Percentiles rank a stretch among this genome's conserved stretches.
phyloP scores from a whole-genome alignment of 2,329 filamentous ascomycete species.

The Bipolaris gigantea region DNA sequence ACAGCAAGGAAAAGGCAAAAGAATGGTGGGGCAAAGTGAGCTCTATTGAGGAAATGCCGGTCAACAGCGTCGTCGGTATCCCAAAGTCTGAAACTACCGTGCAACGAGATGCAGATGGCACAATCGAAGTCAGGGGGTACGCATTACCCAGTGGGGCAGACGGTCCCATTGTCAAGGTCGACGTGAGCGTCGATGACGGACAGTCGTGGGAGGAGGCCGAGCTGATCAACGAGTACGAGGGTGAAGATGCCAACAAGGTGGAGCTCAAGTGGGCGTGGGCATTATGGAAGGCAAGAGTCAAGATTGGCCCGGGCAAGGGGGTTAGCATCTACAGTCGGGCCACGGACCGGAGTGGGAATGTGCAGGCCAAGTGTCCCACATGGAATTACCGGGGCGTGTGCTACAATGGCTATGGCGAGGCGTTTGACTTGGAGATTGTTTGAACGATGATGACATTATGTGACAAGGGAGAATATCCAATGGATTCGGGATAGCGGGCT shows the following conservation, averaged over 20 bases:
- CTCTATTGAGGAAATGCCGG: constrained; percentile 58
- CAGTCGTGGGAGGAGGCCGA: constrained; percentile 55
- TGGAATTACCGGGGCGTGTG: constrained; percentile 64
- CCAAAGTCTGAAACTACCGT: constrained; percentile 53
- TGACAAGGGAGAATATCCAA: not conserved
- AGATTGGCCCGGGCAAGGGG: constrained; percentile 46
- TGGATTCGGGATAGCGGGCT: not conserved
- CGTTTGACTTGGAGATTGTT: constrained; percentile 52
- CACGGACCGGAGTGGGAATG: constrained; percentile 57
- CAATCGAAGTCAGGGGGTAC: constrained; percentile 57
- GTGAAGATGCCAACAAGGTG: constrained; percentile 17
- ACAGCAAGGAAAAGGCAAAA: constrained; percentile 53
- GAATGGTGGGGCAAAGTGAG: constrained; percentile 56
- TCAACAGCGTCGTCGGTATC: constrained; percentile 58
- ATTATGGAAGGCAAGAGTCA: constrained; percentile 55
- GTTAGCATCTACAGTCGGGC: constrained; percentile 57
- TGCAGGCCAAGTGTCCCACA: constrained; percentile 51
- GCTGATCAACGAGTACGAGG: constrained; percentile 30
- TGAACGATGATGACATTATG: constrained; percentile 14
- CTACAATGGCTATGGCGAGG: constrained; percentile 63
- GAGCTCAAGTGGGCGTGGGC: constrained; percentile 60
- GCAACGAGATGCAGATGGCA: constrained; percentile 43
- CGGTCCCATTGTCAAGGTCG: constrained; percentile 57
- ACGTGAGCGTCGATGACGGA: constrained; percentile 56
- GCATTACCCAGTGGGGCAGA: constrained; percentile 57